Base-by-base conservation (phyloP, 2,329 filamentous ascomycete species). In the Phialophora tarda region DNA sequence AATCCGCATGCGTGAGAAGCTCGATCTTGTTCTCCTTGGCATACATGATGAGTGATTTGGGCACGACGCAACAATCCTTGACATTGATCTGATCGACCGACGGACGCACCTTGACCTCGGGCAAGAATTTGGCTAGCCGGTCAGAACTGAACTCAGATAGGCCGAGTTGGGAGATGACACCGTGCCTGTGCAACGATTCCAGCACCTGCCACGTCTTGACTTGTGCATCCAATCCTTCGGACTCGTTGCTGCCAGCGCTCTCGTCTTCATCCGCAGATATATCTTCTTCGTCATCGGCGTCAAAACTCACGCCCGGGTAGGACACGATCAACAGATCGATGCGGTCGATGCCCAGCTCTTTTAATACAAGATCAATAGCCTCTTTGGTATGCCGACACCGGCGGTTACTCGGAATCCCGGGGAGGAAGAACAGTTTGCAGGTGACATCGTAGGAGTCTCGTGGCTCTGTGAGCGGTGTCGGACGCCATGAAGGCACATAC, bases 41-140 rank as follows among this genome's bases (percentile, higher is more conserved):
- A 73, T 96, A 89, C 73, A 90, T 81, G 66, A 93, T 88, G 69
- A 99, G 84, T 12, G 92, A 90, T 74, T 93, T 93, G 8, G 95
- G 95, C 51, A 98, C 95, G 55, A 93, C 94, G 80, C 95, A 99
- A 82, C 94, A 98, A 79, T 98, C 92, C 73, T 91, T 89, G 59
- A 97, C 87, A 77, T 98, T 98, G 83, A 99, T 96, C 83, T 99
- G 95, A 78, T 98, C 89, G 48, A 98, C 94, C 23, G 87, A 86
- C 0, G 95, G 95, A 71, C 86, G 86, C 67, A 96, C 83, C 48
- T 82, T 83, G 24, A 91, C 90, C 68, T 87, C 83, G 50, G 87
- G 83, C 28, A 98, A 82, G 74, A 99, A 93, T 14, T 86, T 87
- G n/a, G 85, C 80, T 44, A 99, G 82, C 74, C 95, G 90, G 73